Conservation (phyloP, 169 alveolate genomes). For the Cyclospora cayetanensis region DNA sequence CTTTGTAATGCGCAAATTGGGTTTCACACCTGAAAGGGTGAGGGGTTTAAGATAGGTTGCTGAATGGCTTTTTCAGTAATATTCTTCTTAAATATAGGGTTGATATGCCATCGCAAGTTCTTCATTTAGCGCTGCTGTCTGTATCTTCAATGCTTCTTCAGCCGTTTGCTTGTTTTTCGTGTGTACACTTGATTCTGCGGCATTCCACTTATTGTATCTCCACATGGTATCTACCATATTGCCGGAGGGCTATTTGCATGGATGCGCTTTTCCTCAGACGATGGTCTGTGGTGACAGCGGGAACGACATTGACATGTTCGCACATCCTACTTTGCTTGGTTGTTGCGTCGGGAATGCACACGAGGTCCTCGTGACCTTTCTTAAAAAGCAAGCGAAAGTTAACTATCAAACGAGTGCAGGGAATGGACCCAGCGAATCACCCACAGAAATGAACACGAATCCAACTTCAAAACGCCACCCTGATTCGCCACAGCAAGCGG, state of each 20-base stretch:
- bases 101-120: no score
- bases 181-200: no score
- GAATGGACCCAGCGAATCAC: not conserved
- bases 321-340: slow-evolving; percentile 42
- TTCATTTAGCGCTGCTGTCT: no score
- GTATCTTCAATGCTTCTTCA: no score
- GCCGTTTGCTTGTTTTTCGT: no score
- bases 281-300: slow-evolving; percentile 78
- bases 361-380: slow-evolving; percentile 68
- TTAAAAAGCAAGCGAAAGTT: not conserved
- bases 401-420: no score
- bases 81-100: no score
- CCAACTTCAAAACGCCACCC: not conserved
- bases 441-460: not conserved
- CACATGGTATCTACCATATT: no score
- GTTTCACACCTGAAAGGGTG: slow-evolving; percentile 65
- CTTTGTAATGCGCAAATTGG: slow-evolving; percentile 58
- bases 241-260: no score
- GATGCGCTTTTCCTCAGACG: slow-evolving; percentile 37
- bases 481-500: not conserved
- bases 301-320: slow-evolving; percentile 76
- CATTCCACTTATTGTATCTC: no score
- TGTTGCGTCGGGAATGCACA: slow-evolving; percentile 77
- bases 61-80: no score
- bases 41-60: no score